A percentile compares a stretch with the other conserved stretches of the same genome.
These are phyloP conservation scores for Aspergillus cristatus DNA, from an alignment of 495 filamentous ascomycete species.

Conservation along the genomic window DNA sequence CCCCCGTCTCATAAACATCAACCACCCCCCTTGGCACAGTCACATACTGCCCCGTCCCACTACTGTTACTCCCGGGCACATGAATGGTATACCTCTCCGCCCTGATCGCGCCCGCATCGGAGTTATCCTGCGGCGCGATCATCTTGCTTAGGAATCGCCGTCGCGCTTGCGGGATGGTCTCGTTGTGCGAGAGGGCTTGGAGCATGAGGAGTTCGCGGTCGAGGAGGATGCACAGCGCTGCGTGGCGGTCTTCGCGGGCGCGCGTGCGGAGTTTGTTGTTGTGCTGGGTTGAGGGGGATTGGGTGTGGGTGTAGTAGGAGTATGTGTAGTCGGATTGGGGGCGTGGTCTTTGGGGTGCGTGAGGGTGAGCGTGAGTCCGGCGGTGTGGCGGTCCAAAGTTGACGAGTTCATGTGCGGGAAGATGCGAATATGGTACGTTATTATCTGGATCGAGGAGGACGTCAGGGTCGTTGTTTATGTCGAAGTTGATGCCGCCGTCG, in stretches of 20 bases:
- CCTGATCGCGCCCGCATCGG: constrained; percentile 20
- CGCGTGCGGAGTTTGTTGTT: constrained; percentile 9
- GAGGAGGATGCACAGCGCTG: constrained; percentile 25
- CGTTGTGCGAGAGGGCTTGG: constrained; percentile 24
- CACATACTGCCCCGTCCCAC: background rate
- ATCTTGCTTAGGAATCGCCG: constrained; percentile 29
- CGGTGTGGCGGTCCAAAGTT: no score
- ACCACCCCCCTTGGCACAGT: constrained; percentile 8
- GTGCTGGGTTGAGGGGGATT: constrained; percentile 3
- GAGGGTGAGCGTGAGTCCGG: no score
- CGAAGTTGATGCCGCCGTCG: background rate
- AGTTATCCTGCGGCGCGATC: constrained; percentile 21
- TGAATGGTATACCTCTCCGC: constrained; percentile 19
- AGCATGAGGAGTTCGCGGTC: constrained; percentile 28
- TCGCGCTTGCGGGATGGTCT: constrained; percentile 33
- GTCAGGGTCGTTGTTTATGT: background rate
- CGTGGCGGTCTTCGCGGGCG: constrained; percentile 27
- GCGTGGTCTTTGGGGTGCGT: no score
- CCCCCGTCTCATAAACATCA: constrained; percentile 15
- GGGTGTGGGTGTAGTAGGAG: constrained; percentile 1
- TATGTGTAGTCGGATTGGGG: background rate
- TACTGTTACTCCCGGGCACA: background rate
- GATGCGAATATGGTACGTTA: no score
- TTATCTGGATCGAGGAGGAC: background rate
- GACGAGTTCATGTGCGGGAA: no score